Conservation (phyloP, 352 stramenopile species). For the Globisporangium viniferum region DNA sequence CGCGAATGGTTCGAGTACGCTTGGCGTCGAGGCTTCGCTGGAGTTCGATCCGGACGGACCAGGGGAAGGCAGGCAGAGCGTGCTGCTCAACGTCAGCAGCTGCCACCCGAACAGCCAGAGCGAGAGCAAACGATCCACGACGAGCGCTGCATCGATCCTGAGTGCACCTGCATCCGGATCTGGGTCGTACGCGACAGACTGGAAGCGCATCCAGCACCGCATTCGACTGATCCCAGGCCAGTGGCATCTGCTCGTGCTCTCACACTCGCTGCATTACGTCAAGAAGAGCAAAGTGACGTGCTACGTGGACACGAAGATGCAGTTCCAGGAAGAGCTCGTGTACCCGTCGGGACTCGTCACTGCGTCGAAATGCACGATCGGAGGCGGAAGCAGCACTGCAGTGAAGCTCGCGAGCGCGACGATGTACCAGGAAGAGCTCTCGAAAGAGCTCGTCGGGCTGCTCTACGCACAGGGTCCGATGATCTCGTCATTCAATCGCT, state of each 20-base stretch:
- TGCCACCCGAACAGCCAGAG: conserved; percentile 31
- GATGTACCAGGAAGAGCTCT: conserved; percentile 82
- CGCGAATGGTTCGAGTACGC: conserved; percentile 58
- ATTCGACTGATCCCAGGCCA: conserved; percentile 29
- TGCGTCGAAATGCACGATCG: conserved; percentile 71
- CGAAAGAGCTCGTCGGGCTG: conserved; percentile 43
- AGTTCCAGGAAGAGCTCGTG: conserved; percentile 72
- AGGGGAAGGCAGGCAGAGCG: conserved; percentile 14
- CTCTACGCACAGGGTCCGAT: conserved; percentile 63
- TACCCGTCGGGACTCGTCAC: conserved; percentile 74
- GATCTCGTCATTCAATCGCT: conserved; percentile 59
- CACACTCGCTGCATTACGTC: conserved; percentile 81
- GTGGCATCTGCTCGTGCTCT: conserved; percentile 77
- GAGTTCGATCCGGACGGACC: conserved; percentile 36
- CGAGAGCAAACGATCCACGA: conserved; percentile 15
- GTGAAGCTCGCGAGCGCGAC: conserved; percentile 62
- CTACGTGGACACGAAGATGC: conserved; percentile 52
- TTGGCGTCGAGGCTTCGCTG: conserved; percentile 72
- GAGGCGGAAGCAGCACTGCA: conserved; percentile 34
- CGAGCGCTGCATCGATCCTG: conserved; percentile 33
- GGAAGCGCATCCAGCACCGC: conserved; percentile 53
- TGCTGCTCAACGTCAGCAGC: conserved; percentile 54
- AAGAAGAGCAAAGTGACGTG: conserved; percentile 84
- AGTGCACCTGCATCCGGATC: conserved; percentile 20
- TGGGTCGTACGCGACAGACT: conserved; percentile 34